phyloP scores from a whole-genome alignment of 2,329 filamentous ascomycete species.

The Colletotrichum tropicale region DNA sequence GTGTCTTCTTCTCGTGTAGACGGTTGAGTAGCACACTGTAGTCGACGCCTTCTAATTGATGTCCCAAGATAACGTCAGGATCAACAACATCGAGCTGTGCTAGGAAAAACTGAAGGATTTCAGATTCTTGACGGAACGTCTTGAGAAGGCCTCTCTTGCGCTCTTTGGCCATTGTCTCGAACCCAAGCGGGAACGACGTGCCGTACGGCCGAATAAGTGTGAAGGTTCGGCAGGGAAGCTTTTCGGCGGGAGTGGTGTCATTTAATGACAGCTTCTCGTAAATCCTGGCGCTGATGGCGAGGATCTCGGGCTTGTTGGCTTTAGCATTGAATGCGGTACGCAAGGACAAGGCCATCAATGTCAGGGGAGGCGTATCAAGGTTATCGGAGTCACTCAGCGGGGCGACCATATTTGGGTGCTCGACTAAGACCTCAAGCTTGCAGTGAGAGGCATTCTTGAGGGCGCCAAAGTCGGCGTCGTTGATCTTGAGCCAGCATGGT shows the following conservation, averaged over 20 bases:
- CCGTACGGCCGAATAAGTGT: conserved; percentile 83
- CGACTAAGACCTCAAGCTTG: conserved; percentile 87
- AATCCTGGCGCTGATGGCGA: conserved; percentile 88
- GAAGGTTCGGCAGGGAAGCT: conserved; percentile 87
- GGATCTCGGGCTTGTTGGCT: conserved; percentile 95
- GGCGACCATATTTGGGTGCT: conserved; percentile 77
- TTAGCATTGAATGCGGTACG: conserved; percentile 88
- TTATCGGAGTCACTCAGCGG: conserved; percentile 79
- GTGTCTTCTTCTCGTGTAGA: conserved; percentile 87
- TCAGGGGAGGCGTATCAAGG: conserved; percentile 83
- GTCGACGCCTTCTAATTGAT: conserved; percentile 96
- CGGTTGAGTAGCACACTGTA: conserved; percentile 89
- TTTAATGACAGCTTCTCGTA: conserved; percentile 89
- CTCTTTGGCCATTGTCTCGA: conserved; percentile 75
- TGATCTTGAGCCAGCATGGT: conserved; percentile 94
- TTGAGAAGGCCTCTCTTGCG: conserved; percentile 80
- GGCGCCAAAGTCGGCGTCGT: conserved; percentile 80
- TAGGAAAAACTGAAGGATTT: conserved; percentile 86
- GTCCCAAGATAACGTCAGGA: conserved; percentile 91
- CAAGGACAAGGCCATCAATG: conserved; percentile 93
- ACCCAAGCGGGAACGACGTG: conserved; percentile 80
- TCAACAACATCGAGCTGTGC: conserved; percentile 88
- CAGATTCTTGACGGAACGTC: conserved; percentile 81
- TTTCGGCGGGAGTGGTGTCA: conserved; percentile 87
- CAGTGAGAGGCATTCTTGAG: conserved; percentile 96